Evolutionary conservation across 305 asterid genomes (phyloP).

Genomic region (Solanum hybrid): DNA sequence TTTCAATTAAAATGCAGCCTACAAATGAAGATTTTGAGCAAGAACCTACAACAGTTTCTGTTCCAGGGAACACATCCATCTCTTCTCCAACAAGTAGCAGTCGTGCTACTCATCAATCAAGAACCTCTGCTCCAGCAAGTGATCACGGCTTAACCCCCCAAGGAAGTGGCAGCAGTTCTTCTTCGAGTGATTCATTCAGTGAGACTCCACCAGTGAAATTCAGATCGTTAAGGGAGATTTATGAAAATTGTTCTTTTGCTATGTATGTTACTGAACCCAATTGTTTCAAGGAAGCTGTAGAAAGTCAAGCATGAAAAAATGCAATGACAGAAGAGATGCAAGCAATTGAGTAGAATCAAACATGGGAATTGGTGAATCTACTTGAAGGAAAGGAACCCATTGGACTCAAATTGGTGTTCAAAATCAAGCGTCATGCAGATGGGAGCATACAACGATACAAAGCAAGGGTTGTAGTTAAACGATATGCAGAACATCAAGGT

Average conservation of each 20-base stretch:
- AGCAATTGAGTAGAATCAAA: too few species aligned
- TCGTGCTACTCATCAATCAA: neutral
- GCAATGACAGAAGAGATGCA: neutral
- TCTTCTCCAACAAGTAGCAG: neutral
- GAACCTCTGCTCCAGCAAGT: neutral
- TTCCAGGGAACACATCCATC: neutral
- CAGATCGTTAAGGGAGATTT: neutral
- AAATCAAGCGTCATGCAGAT: too few species aligned
- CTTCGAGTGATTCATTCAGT: neutral
- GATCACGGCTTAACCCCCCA: neutral
- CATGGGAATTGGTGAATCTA: too few species aligned
- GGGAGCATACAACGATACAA: too few species aligned
- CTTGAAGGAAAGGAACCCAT: too few species aligned
- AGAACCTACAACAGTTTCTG: neutral
- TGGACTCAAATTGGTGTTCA: too few species aligned
- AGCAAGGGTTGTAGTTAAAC: neutral
- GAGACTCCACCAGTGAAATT: neutral
- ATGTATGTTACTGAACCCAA: neutral
- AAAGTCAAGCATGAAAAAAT: neutral
- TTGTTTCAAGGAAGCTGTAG: neutral
- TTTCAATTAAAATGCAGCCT: neutral
- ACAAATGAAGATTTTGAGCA: neutral
- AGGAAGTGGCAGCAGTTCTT: neutral
- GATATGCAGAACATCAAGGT: neutral
- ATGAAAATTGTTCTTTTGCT: neutral